Evolutionary conservation across 208 protist genomes (phyloP).

Genomic region (Chromosphaera perkinsii): DNA sequence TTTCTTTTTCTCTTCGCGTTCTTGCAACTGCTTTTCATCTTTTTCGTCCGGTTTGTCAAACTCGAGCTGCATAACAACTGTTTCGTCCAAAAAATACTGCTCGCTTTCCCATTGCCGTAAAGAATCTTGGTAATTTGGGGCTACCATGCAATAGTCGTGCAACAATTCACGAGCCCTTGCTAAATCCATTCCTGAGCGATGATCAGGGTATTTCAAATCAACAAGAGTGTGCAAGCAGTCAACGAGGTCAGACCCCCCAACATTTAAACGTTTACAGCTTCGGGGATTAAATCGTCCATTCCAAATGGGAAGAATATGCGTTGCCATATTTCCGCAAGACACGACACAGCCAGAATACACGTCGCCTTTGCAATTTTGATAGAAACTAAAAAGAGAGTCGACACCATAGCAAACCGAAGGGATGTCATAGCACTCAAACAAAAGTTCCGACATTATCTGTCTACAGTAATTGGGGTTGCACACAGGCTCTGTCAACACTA

Average conservation of each 20-base stretch:
- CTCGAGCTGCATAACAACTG: background rate
- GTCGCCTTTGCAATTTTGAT: too few relatives aligned
- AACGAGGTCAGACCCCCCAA: background rate
- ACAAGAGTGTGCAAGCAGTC: background rate
- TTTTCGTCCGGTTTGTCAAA: background rate
- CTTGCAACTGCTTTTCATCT: slow-evolving; percentile 4
- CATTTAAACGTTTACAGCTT: background rate
- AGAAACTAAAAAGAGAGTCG: too few relatives aligned
- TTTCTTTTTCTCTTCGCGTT: background rate
- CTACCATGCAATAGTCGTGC: background rate
- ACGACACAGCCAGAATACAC: too few relatives aligned
- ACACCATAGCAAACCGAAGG: too few relatives aligned
- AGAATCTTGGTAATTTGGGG: background rate
- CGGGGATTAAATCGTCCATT: background rate
- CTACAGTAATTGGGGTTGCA: too few relatives aligned
- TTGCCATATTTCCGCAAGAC: background rate
- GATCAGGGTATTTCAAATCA: background rate
- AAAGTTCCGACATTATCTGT: too few relatives aligned
- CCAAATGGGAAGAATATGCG: background rate
- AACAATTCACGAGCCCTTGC: background rate
- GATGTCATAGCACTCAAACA: too few relatives aligned
- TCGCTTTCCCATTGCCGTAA: background rate
- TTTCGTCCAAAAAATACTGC: background rate
- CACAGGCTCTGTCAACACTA: too few relatives aligned
- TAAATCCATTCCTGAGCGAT: background rate